phyloP scores from a whole-genome alignment of 23 red algal species.

The Gracilariopsis chorda region DNA sequence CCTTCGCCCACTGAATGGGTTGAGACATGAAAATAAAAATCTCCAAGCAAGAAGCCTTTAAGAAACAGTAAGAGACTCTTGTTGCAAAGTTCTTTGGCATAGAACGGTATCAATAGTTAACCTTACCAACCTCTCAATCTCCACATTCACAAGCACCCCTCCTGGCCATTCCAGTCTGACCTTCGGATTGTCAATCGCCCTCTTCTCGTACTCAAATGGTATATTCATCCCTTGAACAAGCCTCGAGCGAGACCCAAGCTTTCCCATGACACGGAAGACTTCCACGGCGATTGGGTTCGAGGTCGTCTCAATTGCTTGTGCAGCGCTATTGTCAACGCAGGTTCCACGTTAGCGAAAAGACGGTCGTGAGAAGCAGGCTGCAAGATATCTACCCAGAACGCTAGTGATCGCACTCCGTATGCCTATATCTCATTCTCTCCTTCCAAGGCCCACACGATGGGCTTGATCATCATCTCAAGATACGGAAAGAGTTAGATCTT shows the following conservation, averaged over 20 bases:
- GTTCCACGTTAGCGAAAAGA: slow-evolving; percentile 71
- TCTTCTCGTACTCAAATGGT: slow-evolving; percentile 3
- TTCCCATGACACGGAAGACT: slow-evolving; percentile 77
- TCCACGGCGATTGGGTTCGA: neutral
- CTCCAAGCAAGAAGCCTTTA: slow-evolving; percentile 38
- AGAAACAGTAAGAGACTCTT: neutral
- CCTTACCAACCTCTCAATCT: slow-evolving; percentile 19
- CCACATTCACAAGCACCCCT: neutral
- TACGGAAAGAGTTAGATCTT: slow-evolving; percentile 87
- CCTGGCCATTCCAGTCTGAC: slow-evolving; percentile 28
- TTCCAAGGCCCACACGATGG: slow-evolving; percentile 74
- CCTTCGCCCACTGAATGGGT: slow-evolving; percentile 7
- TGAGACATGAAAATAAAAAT: slow-evolving; percentile 29
- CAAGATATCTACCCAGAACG: slow-evolving; percentile 99
- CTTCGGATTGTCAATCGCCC: neutral
- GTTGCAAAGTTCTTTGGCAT: neutral
- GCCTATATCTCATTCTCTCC: slow-evolving; percentile 49
- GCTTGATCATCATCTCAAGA: slow-evolving; percentile 76
- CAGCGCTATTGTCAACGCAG: slow-evolving; percentile 43
- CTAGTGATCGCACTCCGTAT: slow-evolving; percentile 78
- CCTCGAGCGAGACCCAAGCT: slow-evolving; percentile 64
- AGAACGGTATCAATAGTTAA: slow-evolving; percentile 15
- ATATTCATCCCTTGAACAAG: neutral
- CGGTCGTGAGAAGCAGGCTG: slow-evolving; percentile 86
- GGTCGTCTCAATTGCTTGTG: slow-evolving; percentile 49